Evolutionary conservation across 163 green algal species (phyloP).

Genomic region (Scenedesmus sp.): DNA sequence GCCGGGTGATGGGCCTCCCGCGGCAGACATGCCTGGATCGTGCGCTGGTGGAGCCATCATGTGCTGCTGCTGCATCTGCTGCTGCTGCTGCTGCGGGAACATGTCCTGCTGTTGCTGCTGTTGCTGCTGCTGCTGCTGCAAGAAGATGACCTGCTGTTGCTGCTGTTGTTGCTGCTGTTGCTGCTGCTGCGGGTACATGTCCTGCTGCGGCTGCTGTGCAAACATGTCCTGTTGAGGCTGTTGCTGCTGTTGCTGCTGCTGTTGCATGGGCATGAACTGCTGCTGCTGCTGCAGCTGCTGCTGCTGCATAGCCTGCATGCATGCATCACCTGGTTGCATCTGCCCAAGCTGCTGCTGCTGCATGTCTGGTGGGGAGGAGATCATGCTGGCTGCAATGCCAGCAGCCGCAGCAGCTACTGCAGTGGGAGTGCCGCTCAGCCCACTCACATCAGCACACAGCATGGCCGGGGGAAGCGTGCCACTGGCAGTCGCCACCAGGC

Average conservation of each 20-base stretch:
- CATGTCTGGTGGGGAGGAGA: slow-evolving; percentile 3
- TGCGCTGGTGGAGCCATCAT: neutral
- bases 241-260: slow-evolving; percentile 34
- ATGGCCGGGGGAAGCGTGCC: neutral
- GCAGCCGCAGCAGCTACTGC: neutral
- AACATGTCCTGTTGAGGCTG: neutral
- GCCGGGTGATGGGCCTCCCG: neutral
- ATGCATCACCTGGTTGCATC: slow-evolving; percentile 9
- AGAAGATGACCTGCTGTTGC: neutral
- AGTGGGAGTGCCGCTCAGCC: neutral
- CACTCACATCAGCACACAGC: neutral
- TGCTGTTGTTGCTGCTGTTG: neutral
- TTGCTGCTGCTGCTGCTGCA: neutral
- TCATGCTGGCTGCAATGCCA: neutral
- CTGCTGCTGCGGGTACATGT: neutral
- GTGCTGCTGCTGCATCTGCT: slow-evolving; percentile 32
- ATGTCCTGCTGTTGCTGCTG: neutral
- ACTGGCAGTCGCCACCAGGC: neutral
- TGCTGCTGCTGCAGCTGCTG: slow-evolving; percentile 9
- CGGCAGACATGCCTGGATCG: neutral
- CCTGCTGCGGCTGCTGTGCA: neutral
- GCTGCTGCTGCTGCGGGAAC: neutral
- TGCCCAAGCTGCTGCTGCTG: slow-evolving; percentile 7
- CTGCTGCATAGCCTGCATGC: slow-evolving; percentile 5
- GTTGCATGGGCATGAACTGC: slow-evolving; percentile 16